Base-by-base conservation (phyloP, 371 early-diverging fungal genomes). In the Basidiobolus meristosporus region DNA sequence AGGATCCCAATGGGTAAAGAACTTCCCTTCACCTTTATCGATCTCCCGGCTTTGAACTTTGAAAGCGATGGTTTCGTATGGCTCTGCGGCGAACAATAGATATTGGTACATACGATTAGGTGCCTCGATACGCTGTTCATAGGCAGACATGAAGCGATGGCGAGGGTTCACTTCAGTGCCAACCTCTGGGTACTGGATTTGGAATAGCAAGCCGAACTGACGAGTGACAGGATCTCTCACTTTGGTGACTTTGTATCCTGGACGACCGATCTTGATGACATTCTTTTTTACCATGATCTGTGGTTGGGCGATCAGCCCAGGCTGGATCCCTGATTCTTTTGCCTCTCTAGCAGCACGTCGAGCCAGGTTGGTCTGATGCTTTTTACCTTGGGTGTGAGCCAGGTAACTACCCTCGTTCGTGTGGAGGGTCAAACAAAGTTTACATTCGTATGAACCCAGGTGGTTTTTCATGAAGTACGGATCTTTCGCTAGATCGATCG, bases 391-490 rank as follows among this genome's bases (percentile, higher is more conserved):
- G 3, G 98, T 97, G 47, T 97, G 98, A 2, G 91, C 89, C 22
- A 97, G 62, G 57, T 97, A 97, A 5, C 83, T 82, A 0, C 96
- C 98, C 56, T 97, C 98, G 53, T 90, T 93, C 40, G 74, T 85
- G 59, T 93, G 95, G 5, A 92, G 65, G 10, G 93, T 93, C 28
- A 91, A 60, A 58, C 88, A 88, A 16, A 97, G 77, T 60, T 92
- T 90, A 66, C 95, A 97, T 54, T 95, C 98, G 60, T 90, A 95
- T 1, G 90, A 84, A 12, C 98, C 98, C 35, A 93, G 61, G 53
- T 97, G 98, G 60, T 97, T 97, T 56, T 83, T 81, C 90, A 92
- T 87, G 47, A 95, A 89, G 48, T 93, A 95, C 10, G 96, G 96
- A 61, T 97, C 98, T 56, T 88, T 95, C 45, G 83, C 75, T 36